Conservation (phyloP, 768 basidiomycete species). For the Vararia minispora region DNA sequence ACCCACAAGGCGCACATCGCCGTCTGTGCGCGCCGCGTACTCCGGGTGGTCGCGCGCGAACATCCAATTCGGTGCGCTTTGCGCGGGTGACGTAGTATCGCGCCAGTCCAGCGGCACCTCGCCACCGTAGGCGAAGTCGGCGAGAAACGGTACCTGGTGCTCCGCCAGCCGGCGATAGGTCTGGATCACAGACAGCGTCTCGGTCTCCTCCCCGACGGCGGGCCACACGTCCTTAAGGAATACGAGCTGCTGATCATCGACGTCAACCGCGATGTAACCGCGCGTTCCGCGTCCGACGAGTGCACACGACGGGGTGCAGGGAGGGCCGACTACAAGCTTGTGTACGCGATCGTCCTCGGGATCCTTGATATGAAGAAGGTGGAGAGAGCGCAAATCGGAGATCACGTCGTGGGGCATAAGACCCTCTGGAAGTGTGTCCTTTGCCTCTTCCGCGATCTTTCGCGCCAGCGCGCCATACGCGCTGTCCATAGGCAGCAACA, state of each 20-base stretch:
- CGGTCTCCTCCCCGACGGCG: no score
- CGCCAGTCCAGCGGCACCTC: no score
- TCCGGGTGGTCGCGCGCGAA: neutral
- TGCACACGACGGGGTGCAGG: neutral
- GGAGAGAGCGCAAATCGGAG: no score
- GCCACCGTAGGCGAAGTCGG: neutral
- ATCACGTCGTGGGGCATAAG: no score
- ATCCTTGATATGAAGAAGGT: no score
- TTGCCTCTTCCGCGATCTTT: neutral
- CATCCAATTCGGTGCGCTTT: neutral
- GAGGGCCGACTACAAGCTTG: neutral
- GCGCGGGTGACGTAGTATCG: neutral
- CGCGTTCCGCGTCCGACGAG: neutral
- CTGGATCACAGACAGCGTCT: no score
- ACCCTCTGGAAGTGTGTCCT: no score
- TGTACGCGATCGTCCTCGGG: neutral
- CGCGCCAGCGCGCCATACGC: neutral
- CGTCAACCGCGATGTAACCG: conserved; percentile 1
- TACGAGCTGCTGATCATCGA: neutral
- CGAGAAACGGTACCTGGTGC: neutral
- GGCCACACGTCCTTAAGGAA: conserved; percentile 3
- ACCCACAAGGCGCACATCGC: no score
- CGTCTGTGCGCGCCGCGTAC: neutral
- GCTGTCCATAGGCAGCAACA: neutral
- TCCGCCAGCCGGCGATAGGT: neutral